Evolutionary conservation across 164 flowering plant genomes (phyloP), one percentile per base, ranked within the genome.

Genomic region (Annona squamosa): DNA sequence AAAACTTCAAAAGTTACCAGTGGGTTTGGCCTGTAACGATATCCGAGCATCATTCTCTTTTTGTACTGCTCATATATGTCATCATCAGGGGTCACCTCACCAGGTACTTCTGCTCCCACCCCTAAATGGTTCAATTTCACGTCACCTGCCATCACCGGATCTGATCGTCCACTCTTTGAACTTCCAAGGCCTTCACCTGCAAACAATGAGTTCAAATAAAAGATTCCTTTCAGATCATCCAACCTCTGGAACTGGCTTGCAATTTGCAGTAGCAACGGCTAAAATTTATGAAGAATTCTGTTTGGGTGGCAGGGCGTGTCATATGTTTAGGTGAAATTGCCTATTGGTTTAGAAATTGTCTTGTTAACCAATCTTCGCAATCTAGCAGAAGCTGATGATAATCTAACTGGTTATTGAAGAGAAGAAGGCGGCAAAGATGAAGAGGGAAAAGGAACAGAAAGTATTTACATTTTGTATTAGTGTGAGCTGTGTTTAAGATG

Each of bases 31-130:
- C 99, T 81, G 87, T 91, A 70, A 10, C 86, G 85, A 62, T 95
- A 95, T 62, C 99, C 99, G 70, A 95, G 93, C 99, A 95, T 95
- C 99, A 93, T 95, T 62, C 99, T 87, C 85, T 95, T 95, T 85
- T 95, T 95, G 52, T 95, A 95, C 85, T 95, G 99, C 85, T 95
- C 99, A 68, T 92, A 95, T 73, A 95, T 95, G 78, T 95, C 99
- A 83, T 95, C 99, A 0, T 95, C 98, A 48, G 99, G 83, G 44
- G 84, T 86, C 26, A 95, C 97, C 77, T 93, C 99, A 2, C 93
- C 98, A 26, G 99, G 98, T 3, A 84, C 71, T 3, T 80, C 83
- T 48, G 98, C 99, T 73, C 99, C 99, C 77, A 95, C 97, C 18
- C 99, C 98, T 87, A 95, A 77, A 80, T 91, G 81, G 82, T 95